A percentile compares a stretch with the other conserved stretches of the same genome.
Conservation (phyloP, 495 filamentous ascomycete species). For the Gamarada debralockiae region DNA sequence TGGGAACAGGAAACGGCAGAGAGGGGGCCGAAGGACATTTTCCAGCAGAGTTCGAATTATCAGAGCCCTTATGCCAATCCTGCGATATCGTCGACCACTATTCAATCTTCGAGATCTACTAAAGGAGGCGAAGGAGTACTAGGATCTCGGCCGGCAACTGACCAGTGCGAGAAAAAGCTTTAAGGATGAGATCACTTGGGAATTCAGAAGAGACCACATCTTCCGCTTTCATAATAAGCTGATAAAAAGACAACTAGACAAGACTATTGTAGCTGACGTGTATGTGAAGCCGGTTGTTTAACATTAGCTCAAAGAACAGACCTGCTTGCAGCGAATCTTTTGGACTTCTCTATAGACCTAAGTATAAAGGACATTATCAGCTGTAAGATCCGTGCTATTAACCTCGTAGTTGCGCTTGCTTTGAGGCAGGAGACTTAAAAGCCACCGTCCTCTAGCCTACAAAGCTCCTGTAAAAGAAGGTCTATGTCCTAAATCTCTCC, state of each 20-base stretch:
- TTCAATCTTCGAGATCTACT: too few species aligned
- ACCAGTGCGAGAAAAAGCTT: background rate
- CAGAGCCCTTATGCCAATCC: too few species aligned
- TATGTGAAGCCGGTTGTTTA: conserved; percentile 9
- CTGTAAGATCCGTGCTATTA: conserved; percentile 3
- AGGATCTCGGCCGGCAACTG: background rate
- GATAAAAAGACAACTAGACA: background rate
- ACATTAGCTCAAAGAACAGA: conserved; percentile 9
- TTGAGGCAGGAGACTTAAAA: background rate
- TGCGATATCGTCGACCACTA: too few species aligned
- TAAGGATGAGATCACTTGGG: background rate
- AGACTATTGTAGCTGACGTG: background rate
- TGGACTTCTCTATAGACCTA: conserved; percentile 8
- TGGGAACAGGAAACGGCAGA: too few species aligned
- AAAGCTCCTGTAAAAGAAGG: background rate
- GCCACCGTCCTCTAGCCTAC: background rate
- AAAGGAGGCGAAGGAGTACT: conserved; percentile 7
- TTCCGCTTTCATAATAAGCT: background rate
- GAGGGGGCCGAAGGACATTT: too few species aligned
- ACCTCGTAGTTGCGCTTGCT: conserved; percentile 10
- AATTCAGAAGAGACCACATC: background rate
- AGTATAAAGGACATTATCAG: conserved; percentile 3
- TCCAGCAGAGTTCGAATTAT: too few species aligned
- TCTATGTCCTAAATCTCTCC: background rate
- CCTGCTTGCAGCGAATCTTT: background rate